Base-by-base conservation (phyloP, 768 basidiomycete genomes). In the Suillus occidentalis region DNA sequence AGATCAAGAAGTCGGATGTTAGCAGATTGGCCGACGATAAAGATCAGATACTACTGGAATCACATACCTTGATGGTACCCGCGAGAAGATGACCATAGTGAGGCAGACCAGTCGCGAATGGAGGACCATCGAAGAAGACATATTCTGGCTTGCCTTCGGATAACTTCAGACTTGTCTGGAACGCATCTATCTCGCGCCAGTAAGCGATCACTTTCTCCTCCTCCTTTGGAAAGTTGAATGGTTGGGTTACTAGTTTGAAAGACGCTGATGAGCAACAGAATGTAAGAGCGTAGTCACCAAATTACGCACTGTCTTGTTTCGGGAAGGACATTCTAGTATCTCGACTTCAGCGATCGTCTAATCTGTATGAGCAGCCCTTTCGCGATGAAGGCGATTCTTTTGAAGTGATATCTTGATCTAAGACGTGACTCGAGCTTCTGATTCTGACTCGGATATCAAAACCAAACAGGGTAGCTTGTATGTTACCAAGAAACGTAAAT, bases 111-210 rank as follows among this genome's bases (percentile, higher is more conserved):
- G 97, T 99, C 0, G 97, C 97, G 72, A 98, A 99, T 0, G 97
- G 97, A 3, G 95, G 95, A 5, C 96, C 96, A 76, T 98, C 97
- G 79, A 95, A 99, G 82, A 99, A 99, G 28, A 95, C 88, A 76
- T 83, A 99, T 72, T 92, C 89, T 20, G 95, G 95, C 45, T 89
- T 84, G 4, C 95, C 95, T 73, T 97, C 90, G 0, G 94, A 94
- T 55, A 96, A 88, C 80, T 94, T 95, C 70, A 98, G 78, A 70
- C 92, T 94, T 8, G 96, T 98, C 73, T 90, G 87, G 79, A 99
- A 99, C 66, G 97, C 97, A 81, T 99, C 94, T 75, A 99, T 99
- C 75, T 96, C 95, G 70, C 86, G 83, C 97, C 97, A 99, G 80
- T 87, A 98, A 60, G 84, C 82, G 67, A 97, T 80, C 63, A 97